These are phyloP conservation scores for Salix caprea DNA, from an alignment of 345 rosid genomes.

Conservation along the genomic window DNA sequence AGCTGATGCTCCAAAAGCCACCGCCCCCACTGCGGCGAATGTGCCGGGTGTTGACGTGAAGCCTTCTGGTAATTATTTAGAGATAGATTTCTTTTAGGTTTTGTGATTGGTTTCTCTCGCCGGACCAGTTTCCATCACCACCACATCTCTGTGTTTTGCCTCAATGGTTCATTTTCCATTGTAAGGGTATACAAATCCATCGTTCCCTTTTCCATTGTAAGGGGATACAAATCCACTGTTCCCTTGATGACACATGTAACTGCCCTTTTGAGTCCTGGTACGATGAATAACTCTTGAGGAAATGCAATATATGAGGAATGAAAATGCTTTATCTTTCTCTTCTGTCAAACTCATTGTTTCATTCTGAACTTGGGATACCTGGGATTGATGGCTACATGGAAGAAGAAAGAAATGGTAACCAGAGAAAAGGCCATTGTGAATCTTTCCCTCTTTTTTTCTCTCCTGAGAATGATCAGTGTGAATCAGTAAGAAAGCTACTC, in stretches of 20 bases:
- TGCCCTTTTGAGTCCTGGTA: conserved; percentile 1
- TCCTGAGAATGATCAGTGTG: too few relatives aligned
- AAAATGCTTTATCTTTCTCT: conserved; percentile 11
- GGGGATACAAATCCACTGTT: conserved; percentile 2
- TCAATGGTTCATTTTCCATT: conserved; percentile 24
- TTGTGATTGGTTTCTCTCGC: conserved; percentile 11
- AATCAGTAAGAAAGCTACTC: too few relatives aligned
- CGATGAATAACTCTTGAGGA: conserved; percentile 16
- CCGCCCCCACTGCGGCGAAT: conserved; percentile 3
- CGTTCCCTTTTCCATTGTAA: conserved; percentile 15
- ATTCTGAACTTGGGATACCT: too few relatives aligned
- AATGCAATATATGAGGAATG: conserved; percentile 22
- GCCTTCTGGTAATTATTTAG: conserved; percentile 45
- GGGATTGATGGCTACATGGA: too few relatives aligned
- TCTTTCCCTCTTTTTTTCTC: neutral
- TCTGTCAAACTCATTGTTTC: neutral
- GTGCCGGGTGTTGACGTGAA: conserved; percentile 37
- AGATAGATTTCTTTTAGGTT: conserved; percentile 47
- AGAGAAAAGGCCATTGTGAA: neutral
- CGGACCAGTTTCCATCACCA: conserved; percentile 6
- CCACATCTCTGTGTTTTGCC: conserved; percentile 9
- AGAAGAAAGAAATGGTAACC: too few relatives aligned
- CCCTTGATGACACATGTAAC: conserved; percentile 21
- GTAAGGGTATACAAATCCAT: conserved; percentile 5
- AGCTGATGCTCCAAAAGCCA: conserved; percentile 13